Evolutionary conservation across 2,329 filamentous ascomycete genomes (phyloP), one percentile per base, ranked within the genome.

Genomic region (Aspergillus niger): DNA sequence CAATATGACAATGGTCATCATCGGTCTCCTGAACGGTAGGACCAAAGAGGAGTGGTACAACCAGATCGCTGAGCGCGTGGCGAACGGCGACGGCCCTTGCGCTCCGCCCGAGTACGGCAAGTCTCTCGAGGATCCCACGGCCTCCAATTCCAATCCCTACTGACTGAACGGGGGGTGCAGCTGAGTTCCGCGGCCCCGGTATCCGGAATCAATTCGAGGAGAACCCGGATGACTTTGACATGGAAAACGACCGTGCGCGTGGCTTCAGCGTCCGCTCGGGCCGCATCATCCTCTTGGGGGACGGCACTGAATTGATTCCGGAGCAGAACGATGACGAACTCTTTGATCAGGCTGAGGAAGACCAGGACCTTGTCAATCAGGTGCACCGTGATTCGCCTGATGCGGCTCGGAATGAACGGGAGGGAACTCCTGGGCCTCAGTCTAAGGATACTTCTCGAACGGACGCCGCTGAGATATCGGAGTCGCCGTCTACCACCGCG

Each of bases 31-130:
- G 69, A 87, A 91, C 73, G 95, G 94, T 77, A 92, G 91, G 84
- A 91, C 88, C 70, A 96, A 96, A 85, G 93, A 97, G 74, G 90
- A 97, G 81, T 99, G 95, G 95, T 99, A 99, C 78, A 91, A 97
- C 73, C 89, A 93, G 82, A 90, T 99, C 77, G 92, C 90, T 72
- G 92, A 90, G 82, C 88, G 95, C 75, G 95, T 99, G 78, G 91
- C 93, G 70, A 93, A 94, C 76, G 95, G 94, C 79, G 95, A 99
- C 80, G 95, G 95, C 72, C 95, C 95, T 77, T 98, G 94, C 83
- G 95, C 95, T 78, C 95, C 95, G 80, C 95, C 94, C 74, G 95
- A 99, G 88, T 99, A 98, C 84, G 95, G 95, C 93, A 94, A 89
- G 92, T 87, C 81, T 81, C 76, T 76, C 76, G 80, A 79, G 77